Conservation (phyloP, 2,329 filamentous ascomycete species). For the Ascomycota sp. region DNA sequence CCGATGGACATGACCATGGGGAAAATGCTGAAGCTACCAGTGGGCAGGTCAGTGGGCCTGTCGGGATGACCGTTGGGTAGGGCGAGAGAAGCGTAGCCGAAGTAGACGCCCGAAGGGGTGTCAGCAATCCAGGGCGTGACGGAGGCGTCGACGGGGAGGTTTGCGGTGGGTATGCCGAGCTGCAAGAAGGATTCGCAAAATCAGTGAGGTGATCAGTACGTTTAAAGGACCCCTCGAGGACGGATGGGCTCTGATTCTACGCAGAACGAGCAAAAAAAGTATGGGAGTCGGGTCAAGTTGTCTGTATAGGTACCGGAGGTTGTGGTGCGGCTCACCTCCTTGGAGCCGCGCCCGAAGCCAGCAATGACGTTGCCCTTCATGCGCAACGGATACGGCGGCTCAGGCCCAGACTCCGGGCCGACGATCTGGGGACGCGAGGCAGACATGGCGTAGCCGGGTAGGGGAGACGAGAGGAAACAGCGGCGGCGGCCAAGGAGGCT, state of each 20-base stretch:
- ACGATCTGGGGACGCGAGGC: slow-evolving; percentile 42
- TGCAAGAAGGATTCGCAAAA: slow-evolving; percentile 13
- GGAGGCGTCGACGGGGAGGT: slow-evolving; percentile 54
- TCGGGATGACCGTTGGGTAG: slow-evolving; percentile 29
- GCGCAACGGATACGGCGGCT: slow-evolving; percentile 59
- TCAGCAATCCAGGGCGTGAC: slow-evolving; percentile 38
- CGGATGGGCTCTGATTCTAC: too few species aligned
- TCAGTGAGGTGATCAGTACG: too few species aligned
- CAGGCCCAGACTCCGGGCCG: slow-evolving; percentile 53
- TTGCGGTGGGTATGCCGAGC: slow-evolving; percentile 93
- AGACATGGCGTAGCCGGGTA: too few species aligned
- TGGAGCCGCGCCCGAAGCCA: slow-evolving; percentile 84
- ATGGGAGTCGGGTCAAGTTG: too few species aligned
- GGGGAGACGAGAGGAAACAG: neutral
- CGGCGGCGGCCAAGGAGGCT: neutral
- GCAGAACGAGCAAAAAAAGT: too few species aligned
- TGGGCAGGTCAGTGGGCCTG: slow-evolving; percentile 3
- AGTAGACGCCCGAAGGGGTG: slow-evolving; percentile 71
- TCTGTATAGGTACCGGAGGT: too few species aligned
- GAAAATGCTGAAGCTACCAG: slow-evolving; percentile 26
- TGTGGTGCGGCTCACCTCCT: slow-evolving; percentile 39
- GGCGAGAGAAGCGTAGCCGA: slow-evolving; percentile 66
- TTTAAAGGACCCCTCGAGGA: too few species aligned
- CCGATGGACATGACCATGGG: slow-evolving; percentile 90
- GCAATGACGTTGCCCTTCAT: slow-evolving; percentile 78